These are phyloP conservation scores for Xylariales sp. DNA, from an alignment of 2,329 filamentous ascomycete species.

Conservation along the genomic window DNA sequence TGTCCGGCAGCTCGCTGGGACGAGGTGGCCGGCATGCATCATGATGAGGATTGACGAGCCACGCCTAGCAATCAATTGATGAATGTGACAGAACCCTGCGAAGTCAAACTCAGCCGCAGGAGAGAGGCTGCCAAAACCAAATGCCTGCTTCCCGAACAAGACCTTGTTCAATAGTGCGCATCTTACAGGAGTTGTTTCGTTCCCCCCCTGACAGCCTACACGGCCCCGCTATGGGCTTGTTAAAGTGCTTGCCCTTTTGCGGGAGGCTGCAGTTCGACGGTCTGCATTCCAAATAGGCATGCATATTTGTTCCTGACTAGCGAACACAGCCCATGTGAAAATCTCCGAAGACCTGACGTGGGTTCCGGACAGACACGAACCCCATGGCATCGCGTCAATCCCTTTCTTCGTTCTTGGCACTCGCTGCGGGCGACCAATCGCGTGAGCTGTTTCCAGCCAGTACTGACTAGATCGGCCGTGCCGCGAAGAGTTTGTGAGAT, in stretches of 20 bases:
- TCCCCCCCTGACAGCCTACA: no score
- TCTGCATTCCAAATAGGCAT: conserved; percentile 2
- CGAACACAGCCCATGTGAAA: conserved; percentile 9
- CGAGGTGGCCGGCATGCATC: no score
- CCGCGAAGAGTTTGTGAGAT: not conserved
- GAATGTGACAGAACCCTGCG: not conserved
- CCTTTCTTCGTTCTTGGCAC: no score
- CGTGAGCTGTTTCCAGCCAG: no score
- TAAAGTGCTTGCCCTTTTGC: conserved; percentile 3
- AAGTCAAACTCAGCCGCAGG: conserved; percentile 4
- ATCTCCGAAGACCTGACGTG: no score
- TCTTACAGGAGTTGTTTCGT: conserved; percentile 10
- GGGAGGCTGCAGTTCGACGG: not conserved
- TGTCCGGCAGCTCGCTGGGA: no score
- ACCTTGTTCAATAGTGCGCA: conserved; percentile 8
- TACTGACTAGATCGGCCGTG: no score
- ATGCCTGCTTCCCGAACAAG: conserved; percentile 6
- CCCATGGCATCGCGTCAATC: no score
- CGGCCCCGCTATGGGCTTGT: no score
- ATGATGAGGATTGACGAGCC: not conserved
- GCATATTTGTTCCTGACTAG: not conserved
- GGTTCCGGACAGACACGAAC: no score
- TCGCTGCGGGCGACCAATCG: no score
- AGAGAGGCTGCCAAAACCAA: not conserved
- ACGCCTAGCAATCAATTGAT: conserved; percentile 1